Evolutionary conservation across 2,329 filamentous ascomycete genomes (phyloP), one percentile per base, ranked within the genome.

Genomic region (Arthrobotrys sphaeroides): DNA sequence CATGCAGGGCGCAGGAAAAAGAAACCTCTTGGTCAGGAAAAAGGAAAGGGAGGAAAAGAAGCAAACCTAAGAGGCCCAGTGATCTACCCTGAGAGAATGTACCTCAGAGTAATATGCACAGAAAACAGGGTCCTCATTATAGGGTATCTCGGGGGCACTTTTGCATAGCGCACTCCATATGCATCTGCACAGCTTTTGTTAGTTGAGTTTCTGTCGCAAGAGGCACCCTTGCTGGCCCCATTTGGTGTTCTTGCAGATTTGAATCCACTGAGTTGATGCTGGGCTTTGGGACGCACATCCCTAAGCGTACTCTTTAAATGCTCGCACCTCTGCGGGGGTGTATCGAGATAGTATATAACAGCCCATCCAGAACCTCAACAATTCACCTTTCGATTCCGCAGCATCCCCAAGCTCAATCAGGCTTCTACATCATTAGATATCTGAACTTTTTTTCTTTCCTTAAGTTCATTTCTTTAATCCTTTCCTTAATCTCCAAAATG

Each of bases 261-360:
- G 38, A 59, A 59, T 38, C 61, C 69, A 61, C 51, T 74, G 55
- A 16, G 33, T 66, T 66, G 62, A 73, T 73, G 61, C 53, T 66
- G 33, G 53, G 33, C 55, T 51, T 66, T 59, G 55, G 62, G 45
- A 61, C 49, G 70, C 62, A 68, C 55, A 55, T 70, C 36, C 57
- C 64, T 62, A 57, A 49, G 55, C 20, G 42, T 20, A 68, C 38
- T 61, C 28, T 51, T n/a, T 51, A 68, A 69, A 69, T 69, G 40
- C 72, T 53, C 72, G 67, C 64, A 59, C 62, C 47, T 64, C 57
- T 69, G 72, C 70, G 70, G 70, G 61, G 69, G 47, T 20, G 62
- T 65, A 69, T 75, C 57, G 31, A 74, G 43, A 75, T 68, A 67
- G 57, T 70, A 75, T 75, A 75, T 75, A 75, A 75, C 64, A 26